Evolutionary conservation across 2,329 filamentous ascomycete species (phyloP).

Genomic region (Cryphonectria parasitica): DNA sequence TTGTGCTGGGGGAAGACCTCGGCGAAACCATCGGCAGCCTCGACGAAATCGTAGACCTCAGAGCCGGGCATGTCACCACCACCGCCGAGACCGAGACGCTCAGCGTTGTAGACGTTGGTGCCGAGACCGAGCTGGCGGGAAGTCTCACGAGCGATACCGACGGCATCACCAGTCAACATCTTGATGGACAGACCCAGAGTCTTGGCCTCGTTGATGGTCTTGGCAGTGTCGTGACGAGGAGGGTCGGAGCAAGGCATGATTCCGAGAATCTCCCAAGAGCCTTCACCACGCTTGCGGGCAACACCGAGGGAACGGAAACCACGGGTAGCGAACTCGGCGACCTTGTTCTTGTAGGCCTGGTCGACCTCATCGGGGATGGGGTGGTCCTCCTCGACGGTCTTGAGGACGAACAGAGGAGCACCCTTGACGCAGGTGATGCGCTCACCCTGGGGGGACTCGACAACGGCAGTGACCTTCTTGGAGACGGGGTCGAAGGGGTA

Average conservation of each 20-base stretch:
- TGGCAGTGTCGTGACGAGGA: slow-evolving; percentile 86
- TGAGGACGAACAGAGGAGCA: slow-evolving; percentile 84
- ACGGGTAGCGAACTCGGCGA: slow-evolving; percentile 87
- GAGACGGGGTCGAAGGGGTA: slow-evolving; percentile 90
- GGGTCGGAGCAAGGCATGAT: slow-evolving; percentile 96
- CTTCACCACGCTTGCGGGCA: slow-evolving; percentile 83
- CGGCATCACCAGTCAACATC: slow-evolving; percentile 94
- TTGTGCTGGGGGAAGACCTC: slow-evolving; percentile 96
- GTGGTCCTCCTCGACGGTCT: slow-evolving; percentile 85
- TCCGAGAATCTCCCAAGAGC: slow-evolving; percentile 87
- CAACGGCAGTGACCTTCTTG: slow-evolving; percentile 86
- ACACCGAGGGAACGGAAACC: slow-evolving; percentile 94
- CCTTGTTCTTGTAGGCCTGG: slow-evolving; percentile 87
- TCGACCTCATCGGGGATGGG: slow-evolving; percentile 76
- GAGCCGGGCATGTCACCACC: slow-evolving; percentile 93
- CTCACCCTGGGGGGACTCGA: slow-evolving; percentile 82
- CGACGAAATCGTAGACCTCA: slow-evolving; percentile 93
- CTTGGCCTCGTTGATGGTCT: slow-evolving; percentile 90
- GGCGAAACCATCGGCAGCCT: slow-evolving; percentile 92
- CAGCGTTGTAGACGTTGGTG: slow-evolving; percentile 92
- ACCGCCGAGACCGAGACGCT: slow-evolving; percentile 86
- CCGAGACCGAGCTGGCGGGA: slow-evolving; percentile 89
- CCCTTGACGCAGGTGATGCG: slow-evolving; percentile 89
- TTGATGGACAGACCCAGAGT: slow-evolving; percentile 86
- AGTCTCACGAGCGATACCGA: slow-evolving; percentile 90